phyloP scores from a whole-genome alignment of 2,329 filamentous ascomycete species.

The Monosporascus sp. region DNA sequence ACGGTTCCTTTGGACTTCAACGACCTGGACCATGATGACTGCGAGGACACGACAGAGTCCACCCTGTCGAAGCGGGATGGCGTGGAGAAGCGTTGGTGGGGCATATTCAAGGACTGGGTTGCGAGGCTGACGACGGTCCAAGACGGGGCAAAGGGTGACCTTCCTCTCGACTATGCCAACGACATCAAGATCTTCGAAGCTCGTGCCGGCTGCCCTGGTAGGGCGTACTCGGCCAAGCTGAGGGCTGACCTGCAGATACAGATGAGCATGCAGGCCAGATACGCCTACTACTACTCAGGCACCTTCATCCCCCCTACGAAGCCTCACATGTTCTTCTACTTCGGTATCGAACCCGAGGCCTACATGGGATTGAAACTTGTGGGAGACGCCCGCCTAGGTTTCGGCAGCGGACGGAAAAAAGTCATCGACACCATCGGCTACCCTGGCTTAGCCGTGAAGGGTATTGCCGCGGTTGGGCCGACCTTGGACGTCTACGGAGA shows the following conservation, averaged over 20 bases:
- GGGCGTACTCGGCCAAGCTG: too few relatives aligned
- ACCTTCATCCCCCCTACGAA: constrained; percentile 4
- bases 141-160: constrained; percentile 3
- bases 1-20: too few relatives aligned
- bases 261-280: constrained; percentile 4
- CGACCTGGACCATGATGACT: not conserved
- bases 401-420: too few relatives aligned
- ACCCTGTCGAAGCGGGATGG: too few relatives aligned
- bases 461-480: too few relatives aligned
- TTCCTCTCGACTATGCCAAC: constrained; percentile 5
- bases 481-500: too few relatives aligned
- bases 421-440: too few relatives aligned
- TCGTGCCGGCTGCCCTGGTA: constrained; percentile 1
- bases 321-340: constrained; percentile 5
- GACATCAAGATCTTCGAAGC: constrained; percentile 6
- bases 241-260: constrained; percentile 7
- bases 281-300: constrained; percentile 12
- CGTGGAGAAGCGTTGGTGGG: constrained; percentile 10
- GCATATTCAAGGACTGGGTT: constrained; percentile 11
- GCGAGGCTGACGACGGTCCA: constrained; percentile 9
- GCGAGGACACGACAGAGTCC: too few relatives aligned
- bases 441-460: too few relatives aligned
- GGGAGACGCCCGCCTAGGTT: constrained; percentile 2
- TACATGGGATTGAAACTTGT: constrained; percentile 3
- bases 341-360: constrained; percentile 5